phyloP scores from a whole-genome alignment of 1,284 basidiomycete genomes.

The Naganishia albida region DNA sequence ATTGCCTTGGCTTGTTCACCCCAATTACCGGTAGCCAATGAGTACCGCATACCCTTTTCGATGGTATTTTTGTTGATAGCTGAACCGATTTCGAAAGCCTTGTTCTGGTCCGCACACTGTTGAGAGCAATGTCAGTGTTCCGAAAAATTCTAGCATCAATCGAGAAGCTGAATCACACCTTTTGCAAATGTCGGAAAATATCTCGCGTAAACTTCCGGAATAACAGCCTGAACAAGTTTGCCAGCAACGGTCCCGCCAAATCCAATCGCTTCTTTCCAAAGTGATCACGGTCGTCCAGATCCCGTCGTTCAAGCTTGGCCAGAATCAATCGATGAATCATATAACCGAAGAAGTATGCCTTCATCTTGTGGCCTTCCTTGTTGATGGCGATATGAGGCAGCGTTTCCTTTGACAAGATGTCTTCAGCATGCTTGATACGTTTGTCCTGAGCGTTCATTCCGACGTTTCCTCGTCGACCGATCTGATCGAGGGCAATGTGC shows the following conservation, averaged over 20 bases:
- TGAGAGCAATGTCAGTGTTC: constrained; percentile 31
- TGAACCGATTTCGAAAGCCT: constrained; percentile 87
- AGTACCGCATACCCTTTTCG: constrained; percentile 97
- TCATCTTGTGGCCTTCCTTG: constrained; percentile 95
- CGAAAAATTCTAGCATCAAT: not conserved
- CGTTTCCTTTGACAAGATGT: constrained; percentile 99
- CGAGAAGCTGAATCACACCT: constrained; percentile 59
- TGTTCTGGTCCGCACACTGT: constrained; percentile 94
- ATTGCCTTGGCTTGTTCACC: constrained; percentile 98
- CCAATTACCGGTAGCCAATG: constrained; percentile 98
- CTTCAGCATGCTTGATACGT: constrained; percentile 93
- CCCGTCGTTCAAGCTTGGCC: constrained; percentile 89
- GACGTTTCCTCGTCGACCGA: constrained; percentile 95
- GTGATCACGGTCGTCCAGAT: constrained; percentile 98
- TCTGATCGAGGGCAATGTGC: constrained; percentile 86
- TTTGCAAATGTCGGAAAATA: constrained; percentile 94
- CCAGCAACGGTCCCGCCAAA: constrained; percentile 89
- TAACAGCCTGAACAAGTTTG: constrained; percentile 95
- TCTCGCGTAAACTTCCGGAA: constrained; percentile 97
- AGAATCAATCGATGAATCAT: constrained; percentile 97
- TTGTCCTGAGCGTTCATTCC: constrained; percentile 88
- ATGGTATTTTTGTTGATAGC: constrained; percentile 97
- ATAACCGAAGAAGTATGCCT: constrained; percentile 99
- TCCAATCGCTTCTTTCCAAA: constrained; percentile 98
- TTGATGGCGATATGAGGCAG: constrained; percentile 94